Evolutionary conservation across 2,329 filamentous ascomycete species (phyloP).

Genomic region (Byssoonygena ceratinophila): DNA sequence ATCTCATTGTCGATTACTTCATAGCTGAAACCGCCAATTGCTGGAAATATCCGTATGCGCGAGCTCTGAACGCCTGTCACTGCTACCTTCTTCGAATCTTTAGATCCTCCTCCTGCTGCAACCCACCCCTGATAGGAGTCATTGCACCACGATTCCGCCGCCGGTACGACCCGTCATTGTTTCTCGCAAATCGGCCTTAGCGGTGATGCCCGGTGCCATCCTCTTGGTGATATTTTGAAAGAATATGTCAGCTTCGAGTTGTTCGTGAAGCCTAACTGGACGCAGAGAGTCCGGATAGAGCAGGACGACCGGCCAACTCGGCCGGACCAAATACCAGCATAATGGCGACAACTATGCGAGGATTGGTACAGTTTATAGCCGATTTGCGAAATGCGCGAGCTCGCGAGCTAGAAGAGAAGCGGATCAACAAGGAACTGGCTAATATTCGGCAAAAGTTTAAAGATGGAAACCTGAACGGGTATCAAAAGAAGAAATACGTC

Average conservation of each 20-base stretch:
- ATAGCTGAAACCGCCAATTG: no score
- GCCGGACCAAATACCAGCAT: slow-evolving; percentile 12
- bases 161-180: not conserved
- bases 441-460: slow-evolving; percentile 99
- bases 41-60: not conserved
- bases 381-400: slow-evolving; percentile 91
- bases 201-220: slow-evolving; percentile 1
- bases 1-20: no score
- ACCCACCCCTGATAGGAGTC: not conserved
- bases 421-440: slow-evolving; percentile 98
- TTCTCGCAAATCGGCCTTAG: not conserved
- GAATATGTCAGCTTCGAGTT: slow-evolving; percentile 9
- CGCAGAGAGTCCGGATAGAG: slow-evolving; percentile 3
- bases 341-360: slow-evolving; percentile 45
- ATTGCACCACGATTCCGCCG: not conserved
- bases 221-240: slow-evolving; percentile 5
- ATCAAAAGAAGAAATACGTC: slow-evolving; percentile 99
- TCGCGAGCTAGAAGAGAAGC: slow-evolving; percentile 92
- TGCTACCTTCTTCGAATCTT: not conserved
- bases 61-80: not conserved
- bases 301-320: not conserved
- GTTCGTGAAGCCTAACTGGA: slow-evolving; percentile 9
- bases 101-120: not conserved
- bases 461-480: slow-evolving; percentile 84
- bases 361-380: slow-evolving; percentile 95